phyloP scores from a whole-genome alignment of 352 stramenopile genomes.

The Phytophthora macrochlamydospora region DNA sequence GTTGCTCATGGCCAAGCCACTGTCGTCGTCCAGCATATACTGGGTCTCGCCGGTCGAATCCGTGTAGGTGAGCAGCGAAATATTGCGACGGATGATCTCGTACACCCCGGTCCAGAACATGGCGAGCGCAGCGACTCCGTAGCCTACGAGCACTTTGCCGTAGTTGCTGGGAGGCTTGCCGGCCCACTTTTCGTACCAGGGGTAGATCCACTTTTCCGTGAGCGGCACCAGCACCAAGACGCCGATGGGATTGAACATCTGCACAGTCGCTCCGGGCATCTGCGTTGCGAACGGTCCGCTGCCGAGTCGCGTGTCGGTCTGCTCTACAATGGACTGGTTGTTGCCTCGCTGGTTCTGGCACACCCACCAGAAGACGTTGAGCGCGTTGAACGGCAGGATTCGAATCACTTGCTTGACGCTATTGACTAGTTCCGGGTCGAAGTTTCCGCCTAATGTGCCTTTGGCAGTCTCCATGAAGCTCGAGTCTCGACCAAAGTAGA shows the following conservation, averaged over 20 bases:
- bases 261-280: conserved; percentile 44
- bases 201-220: conserved; percentile 43
- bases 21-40: conserved; percentile 33
- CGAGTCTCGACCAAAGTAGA: conserved; percentile 41
- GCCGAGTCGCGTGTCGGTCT: conserved; percentile 46
- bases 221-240: conserved; percentile 41
- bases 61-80: conserved; percentile 14
- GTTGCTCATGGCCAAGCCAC: conserved; percentile 35
- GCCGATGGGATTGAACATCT: conserved; percentile 45
- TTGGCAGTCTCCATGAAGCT: conserved; percentile 48
- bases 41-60: conserved; percentile 14
- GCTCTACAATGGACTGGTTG: conserved; percentile 66
- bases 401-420: conserved; percentile 48
- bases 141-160: conserved; percentile 37
- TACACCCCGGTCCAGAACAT: conserved; percentile 45
- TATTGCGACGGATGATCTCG: conserved; percentile 34
- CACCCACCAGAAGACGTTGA: conserved; percentile 55
- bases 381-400: conserved; percentile 20
- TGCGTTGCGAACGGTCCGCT: conserved; percentile 36
- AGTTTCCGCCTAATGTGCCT: conserved; percentile 35
- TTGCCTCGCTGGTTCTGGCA: conserved; percentile 64
- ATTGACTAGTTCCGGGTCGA: conserved; percentile 42
- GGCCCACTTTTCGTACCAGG: conserved; percentile 33
- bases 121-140: conserved; percentile 36
- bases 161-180: conserved; percentile 47